A percentile compares a stretch with the other conserved stretches of the same genome.
Conservation (phyloP, 2,329 filamentous ascomycete species). For the Pseudofabraea citricarpa region DNA sequence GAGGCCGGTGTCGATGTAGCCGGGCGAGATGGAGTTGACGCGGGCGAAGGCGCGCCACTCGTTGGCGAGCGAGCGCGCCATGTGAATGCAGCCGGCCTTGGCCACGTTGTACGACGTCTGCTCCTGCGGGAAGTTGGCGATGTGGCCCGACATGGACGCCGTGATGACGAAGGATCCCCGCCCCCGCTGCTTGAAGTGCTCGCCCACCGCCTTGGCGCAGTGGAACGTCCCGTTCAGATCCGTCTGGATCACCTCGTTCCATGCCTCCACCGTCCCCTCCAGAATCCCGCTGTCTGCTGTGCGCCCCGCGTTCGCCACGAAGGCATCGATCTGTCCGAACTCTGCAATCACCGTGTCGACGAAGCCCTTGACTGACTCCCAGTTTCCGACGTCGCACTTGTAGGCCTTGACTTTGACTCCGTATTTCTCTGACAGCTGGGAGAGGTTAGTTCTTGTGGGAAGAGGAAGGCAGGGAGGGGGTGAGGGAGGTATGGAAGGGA, state of each 20-base stretch:
- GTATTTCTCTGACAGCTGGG: slow-evolving; percentile 46
- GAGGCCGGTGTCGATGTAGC: slow-evolving; percentile 64
- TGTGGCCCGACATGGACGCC: slow-evolving; percentile 54
- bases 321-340: slow-evolving; percentile 65
- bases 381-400: slow-evolving; percentile 57
- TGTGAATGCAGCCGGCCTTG: slow-evolving; percentile 63
- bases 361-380: slow-evolving; percentile 46
- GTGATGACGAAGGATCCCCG: slow-evolving; percentile 63
- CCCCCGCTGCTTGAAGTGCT: slow-evolving; percentile 62
- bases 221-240: slow-evolving; percentile 62
- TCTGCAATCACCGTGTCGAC: slow-evolving; percentile 59
- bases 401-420: slow-evolving; percentile 64
- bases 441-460: background rate
- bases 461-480: background rate
- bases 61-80: slow-evolving; percentile 59
- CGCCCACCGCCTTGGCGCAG: slow-evolving; percentile 63
- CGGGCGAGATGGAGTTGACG: slow-evolving; percentile 63
- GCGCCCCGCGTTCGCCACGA: slow-evolving; percentile 66
- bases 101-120: slow-evolving; percentile 61
- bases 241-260: slow-evolving; percentile 60
- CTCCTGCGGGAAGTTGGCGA: slow-evolving; percentile 56
- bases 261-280: slow-evolving; percentile 62
- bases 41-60: slow-evolving; percentile 67
- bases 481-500: background rate
- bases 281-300: slow-evolving; percentile 66